These are phyloP conservation scores for Coemansia sp. DNA, from an alignment of 192 early-diverging fungal species.

Conservation along the genomic window DNA sequence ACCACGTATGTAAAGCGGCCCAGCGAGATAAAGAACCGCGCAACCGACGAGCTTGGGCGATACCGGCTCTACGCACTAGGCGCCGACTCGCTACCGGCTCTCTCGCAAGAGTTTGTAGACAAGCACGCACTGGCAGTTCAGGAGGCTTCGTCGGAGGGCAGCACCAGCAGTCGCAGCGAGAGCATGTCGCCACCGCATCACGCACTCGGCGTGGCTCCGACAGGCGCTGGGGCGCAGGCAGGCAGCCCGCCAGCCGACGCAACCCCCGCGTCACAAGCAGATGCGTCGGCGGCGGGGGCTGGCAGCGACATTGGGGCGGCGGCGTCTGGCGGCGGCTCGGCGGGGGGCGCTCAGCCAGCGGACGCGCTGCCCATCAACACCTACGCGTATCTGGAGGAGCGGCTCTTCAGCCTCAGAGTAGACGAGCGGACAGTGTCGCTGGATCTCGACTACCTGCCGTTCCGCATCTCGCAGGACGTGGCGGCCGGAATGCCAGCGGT, in stretches of 20 bases:
- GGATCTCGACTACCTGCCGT: conserved; percentile 47
- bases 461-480: conserved; percentile 52
- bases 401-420: conserved; percentile 30
- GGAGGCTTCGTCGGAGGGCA: not conserved
- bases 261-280: not conserved
- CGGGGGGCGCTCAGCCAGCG: not conserved
- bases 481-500: conserved; percentile 34
- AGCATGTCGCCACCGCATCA: not conserved
- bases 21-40: conserved; percentile 10
- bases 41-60: conserved; percentile 18
- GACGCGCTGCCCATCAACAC: conserved; percentile 28
- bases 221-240: not conserved
- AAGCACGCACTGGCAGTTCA: conserved; percentile 13
- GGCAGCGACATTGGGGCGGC: not conserved
- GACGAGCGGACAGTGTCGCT: conserved; percentile 11
- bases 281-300: not conserved
- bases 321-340: not conserved
- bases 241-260: not conserved
- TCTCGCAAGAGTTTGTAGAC: conserved; percentile 33
- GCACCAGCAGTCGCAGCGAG: not conserved
- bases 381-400: conserved; percentile 51
- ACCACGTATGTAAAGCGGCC: conserved; percentile 47
- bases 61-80: conserved; percentile 49
- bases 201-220: not conserved
- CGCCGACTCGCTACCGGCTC: conserved; percentile 31